Conservation (phyloP, 2,329 filamentous ascomycete species). For the Erysiphe pulchra region DNA sequence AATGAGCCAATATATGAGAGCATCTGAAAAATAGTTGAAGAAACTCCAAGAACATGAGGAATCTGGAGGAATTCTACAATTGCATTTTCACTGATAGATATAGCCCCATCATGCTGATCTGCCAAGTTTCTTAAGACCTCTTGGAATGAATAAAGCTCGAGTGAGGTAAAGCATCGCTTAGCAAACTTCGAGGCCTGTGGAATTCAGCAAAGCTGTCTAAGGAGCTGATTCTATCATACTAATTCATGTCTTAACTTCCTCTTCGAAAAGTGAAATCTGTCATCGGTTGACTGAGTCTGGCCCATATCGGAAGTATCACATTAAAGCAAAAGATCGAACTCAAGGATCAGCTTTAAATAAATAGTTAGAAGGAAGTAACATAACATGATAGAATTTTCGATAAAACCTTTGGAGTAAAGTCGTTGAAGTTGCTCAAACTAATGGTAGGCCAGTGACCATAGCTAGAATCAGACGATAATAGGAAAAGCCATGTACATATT, state of each 20-base stretch:
- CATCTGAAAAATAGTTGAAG: constrained; percentile 46
- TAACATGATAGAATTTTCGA: too few relatives aligned
- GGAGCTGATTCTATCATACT: constrained; percentile 5
- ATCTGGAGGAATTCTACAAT: constrained; percentile 47
- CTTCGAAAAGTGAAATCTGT: constrained; percentile 8
- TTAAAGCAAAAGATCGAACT: too few relatives aligned
- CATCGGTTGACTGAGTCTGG: constrained; percentile 12
- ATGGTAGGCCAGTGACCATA: too few relatives aligned
- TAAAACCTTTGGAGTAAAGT: too few relatives aligned
- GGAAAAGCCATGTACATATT: too few relatives aligned
- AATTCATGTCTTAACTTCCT: constrained; percentile 13
- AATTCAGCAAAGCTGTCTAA: constrained; percentile 2
- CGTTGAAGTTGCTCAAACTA: too few relatives aligned
- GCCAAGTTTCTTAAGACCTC: constrained; percentile 48
- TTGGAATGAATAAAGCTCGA: constrained; percentile 49
- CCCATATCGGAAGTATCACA: constrained; percentile 8
- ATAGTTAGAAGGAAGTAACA: too few relatives aligned
- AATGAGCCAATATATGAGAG: constrained; percentile 46
- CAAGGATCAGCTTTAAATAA: too few relatives aligned
- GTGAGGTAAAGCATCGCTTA: constrained; percentile 40
- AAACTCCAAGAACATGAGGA: constrained; percentile 40
- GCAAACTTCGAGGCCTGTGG: constrained; percentile 34
- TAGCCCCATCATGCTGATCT: constrained; percentile 32
- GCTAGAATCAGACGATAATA: too few relatives aligned
- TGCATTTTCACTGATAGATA: constrained; percentile 45